These are phyloP conservation scores for Mycothermus thermophilus DNA, from an alignment of 495 filamentous ascomycete species.

Conservation along the genomic window DNA sequence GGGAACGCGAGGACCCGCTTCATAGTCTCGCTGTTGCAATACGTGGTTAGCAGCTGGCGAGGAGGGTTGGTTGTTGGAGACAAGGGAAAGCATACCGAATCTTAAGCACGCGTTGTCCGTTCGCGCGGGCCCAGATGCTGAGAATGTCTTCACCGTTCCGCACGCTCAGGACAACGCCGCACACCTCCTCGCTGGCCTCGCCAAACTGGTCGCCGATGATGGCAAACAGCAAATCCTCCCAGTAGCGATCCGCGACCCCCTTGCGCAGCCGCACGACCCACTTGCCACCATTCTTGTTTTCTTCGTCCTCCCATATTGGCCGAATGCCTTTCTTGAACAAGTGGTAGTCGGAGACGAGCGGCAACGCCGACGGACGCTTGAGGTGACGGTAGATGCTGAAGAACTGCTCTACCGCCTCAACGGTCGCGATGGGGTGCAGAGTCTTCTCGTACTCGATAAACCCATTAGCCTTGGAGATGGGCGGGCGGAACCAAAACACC, in stretches of 20 bases:
- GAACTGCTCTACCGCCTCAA: slow-evolving; percentile 78
- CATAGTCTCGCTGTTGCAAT: slow-evolving; percentile 62
- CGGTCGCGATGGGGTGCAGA: slow-evolving; percentile 67
- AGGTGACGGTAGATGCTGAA: slow-evolving; percentile 86
- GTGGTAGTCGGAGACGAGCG: slow-evolving; percentile 92
- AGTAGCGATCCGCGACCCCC: slow-evolving; percentile 91
- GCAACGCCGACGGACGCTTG: slow-evolving; percentile 74
- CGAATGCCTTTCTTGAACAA: slow-evolving; percentile 95
- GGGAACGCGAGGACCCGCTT: slow-evolving; percentile 78
- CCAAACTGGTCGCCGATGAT: slow-evolving; percentile 91
- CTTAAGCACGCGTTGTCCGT: slow-evolving; percentile 87
- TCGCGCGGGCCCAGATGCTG: slow-evolving; percentile 90
- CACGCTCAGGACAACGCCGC: slow-evolving; percentile 85
- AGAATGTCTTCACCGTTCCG: slow-evolving; percentile 92
- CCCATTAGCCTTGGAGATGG: slow-evolving; percentile 69
- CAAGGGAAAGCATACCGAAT: slow-evolving; percentile 54
- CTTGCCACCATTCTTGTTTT: slow-evolving; percentile 91
- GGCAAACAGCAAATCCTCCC: slow-evolving; percentile 87
- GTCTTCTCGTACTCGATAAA: slow-evolving; percentile 99
- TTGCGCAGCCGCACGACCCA: slow-evolving; percentile 95
- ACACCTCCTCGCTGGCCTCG: slow-evolving; percentile 88
- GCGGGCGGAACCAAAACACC: slow-evolving; percentile 94
- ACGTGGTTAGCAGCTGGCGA: slow-evolving; percentile 1
- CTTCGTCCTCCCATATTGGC: slow-evolving; percentile 96
- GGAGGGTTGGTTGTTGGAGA: not conserved